A percentile compares a stretch with the other conserved stretches of the same genome.
Evolutionary conservation across 192 early-diverging fungal genomes (phyloP).

Genomic region (Dissophora globulifera): DNA sequence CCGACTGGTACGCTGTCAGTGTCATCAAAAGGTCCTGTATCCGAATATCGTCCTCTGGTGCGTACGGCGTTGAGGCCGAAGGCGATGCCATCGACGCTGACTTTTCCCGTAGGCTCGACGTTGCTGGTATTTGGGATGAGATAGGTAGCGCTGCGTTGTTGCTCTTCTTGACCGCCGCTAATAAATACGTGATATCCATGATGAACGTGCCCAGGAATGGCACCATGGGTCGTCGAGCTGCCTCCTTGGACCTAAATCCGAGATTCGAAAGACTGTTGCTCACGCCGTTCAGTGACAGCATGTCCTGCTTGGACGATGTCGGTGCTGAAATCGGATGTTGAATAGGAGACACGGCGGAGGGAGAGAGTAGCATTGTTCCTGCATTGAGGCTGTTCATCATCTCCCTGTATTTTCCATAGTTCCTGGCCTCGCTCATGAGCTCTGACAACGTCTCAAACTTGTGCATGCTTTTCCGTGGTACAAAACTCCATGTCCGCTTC

Average conservation of each 20-base stretch:
- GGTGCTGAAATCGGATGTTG: slow-evolving; percentile 17
- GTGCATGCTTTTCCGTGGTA: slow-evolving; percentile 71
- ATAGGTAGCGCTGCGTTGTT: slow-evolving; percentile 16
- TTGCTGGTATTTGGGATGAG: slow-evolving; percentile 37
- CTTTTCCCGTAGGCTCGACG: slow-evolving; percentile 39
- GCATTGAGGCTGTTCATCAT: slow-evolving; percentile 57
- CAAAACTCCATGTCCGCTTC: slow-evolving; percentile 76
- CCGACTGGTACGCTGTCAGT: slow-evolving; percentile 63
- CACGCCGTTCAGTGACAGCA: slow-evolving; percentile 31
- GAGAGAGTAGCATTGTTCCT: slow-evolving; percentile 24
- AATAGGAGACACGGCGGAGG: slow-evolving; percentile 21
- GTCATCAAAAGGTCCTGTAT: slow-evolving; percentile 69
- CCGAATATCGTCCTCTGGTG: slow-evolving; percentile 60
- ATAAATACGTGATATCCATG: slow-evolving; percentile 81
- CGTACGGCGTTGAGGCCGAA: slow-evolving; percentile 27
- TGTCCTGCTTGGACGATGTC: slow-evolving; percentile 15
- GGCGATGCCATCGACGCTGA: slow-evolving; percentile 1
- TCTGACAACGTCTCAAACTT: slow-evolving; percentile 62
- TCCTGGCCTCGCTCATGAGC: slow-evolving; percentile 74
- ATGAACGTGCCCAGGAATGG: slow-evolving; percentile 82
- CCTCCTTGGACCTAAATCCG: slow-evolving; percentile 44
- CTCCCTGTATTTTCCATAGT: slow-evolving; percentile 78
- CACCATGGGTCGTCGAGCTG: slow-evolving; percentile 64
- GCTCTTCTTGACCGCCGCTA: slow-evolving; percentile 69
- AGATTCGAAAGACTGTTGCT: slow-evolving; percentile 28